Conservation (phyloP, 257 asterid species). For the Voacanga thouarsii region DNA sequence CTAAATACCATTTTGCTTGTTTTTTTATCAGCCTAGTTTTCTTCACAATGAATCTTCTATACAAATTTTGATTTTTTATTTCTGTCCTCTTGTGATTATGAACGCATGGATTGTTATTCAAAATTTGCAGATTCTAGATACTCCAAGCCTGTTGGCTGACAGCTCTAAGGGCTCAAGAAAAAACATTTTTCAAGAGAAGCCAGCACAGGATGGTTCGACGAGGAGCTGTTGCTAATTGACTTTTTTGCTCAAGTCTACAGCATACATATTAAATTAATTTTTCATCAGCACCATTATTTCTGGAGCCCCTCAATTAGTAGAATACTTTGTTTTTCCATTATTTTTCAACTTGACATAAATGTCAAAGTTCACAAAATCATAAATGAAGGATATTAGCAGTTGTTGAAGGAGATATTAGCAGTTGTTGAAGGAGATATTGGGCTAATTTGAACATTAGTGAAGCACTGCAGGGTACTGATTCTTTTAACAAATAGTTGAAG, state of each 20-base stretch:
- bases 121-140: constrained; percentile 10
- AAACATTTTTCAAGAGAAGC: constrained; percentile 9
- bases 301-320: neutral
- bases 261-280: neutral
- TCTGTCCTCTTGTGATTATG: neutral
- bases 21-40: neutral
- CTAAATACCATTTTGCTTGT: neutral
- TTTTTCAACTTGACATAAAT: neutral
- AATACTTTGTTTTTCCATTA: neutral
- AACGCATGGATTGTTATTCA: neutral
- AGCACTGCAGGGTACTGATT: too few relatives aligned
- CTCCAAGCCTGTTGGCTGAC: constrained; percentile 16
- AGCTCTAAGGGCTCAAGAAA: constrained; percentile 1
- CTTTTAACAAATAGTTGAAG: too few relatives aligned
- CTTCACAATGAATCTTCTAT: neutral
- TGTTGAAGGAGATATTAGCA: too few relatives aligned
- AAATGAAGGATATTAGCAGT: too few relatives aligned
- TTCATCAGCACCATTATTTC: neutral
- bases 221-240: constrained; percentile 13
- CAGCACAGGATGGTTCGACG: neutral
- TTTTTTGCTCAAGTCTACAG: neutral
- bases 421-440: too few relatives aligned
- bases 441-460: too few relatives aligned
- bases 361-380: too few relatives aligned
- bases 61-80: neutral